These are phyloP conservation scores for Gossypium gossypioides DNA, from an alignment of 441 rosid species.

Conservation along the genomic window DNA sequence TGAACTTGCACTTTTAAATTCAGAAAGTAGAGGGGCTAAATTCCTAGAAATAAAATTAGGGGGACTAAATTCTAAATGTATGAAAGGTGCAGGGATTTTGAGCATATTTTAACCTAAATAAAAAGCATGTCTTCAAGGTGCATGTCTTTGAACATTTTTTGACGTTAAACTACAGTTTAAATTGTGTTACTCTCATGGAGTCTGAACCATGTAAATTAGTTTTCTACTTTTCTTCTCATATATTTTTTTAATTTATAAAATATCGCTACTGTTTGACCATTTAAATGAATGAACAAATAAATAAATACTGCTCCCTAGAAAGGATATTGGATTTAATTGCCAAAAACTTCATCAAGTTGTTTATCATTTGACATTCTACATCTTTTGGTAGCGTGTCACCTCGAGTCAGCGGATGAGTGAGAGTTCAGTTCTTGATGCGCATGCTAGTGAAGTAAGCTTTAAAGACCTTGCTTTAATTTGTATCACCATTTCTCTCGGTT, in stretches of 20 bases:
- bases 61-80: too few relatives aligned
- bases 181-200: neutral
- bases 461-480: slow-evolving; percentile 15
- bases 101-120: neutral
- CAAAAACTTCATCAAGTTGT: neutral
- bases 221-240: neutral
- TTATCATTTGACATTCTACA: slow-evolving; percentile 12
- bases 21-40: too few relatives aligned
- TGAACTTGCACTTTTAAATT: too few relatives aligned
- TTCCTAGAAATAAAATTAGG: too few relatives aligned
- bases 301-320: neutral
- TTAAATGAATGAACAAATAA: neutral
- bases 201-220: neutral
- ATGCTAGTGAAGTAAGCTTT: slow-evolving; percentile 46
- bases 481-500: neutral
- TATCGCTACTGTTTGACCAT: neutral
- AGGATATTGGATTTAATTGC: neutral
- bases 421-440: slow-evolving; percentile 82
- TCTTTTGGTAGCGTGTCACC: slow-evolving; percentile 68
- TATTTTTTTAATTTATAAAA: slow-evolving; percentile 5
- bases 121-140: neutral
- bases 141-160: neutral
- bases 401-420: slow-evolving; percentile 77
- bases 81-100: too few relatives aligned
- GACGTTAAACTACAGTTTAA: neutral